Conservation (phyloP, 2,329 filamentous ascomycete genomes). For the Fusarium sp. region DNA sequence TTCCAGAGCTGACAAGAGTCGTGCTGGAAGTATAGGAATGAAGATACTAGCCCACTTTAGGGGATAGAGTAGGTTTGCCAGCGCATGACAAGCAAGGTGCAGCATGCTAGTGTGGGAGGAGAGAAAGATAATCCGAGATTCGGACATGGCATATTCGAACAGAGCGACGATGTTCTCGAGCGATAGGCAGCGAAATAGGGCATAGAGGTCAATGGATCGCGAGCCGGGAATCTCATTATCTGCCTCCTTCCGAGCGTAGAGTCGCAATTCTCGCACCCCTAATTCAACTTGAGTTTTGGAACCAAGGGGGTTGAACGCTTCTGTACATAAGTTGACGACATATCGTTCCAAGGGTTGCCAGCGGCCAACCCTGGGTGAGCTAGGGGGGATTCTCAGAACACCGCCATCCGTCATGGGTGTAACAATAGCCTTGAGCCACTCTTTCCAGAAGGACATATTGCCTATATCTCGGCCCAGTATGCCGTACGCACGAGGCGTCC, state of each 20-base stretch:
- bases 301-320: slow-evolving; percentile 90
- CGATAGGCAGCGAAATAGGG: slow-evolving; percentile 89
- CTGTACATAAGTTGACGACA: slow-evolving; percentile 95
- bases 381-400: slow-evolving; percentile 84
- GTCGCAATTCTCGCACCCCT: slow-evolving; percentile 85
- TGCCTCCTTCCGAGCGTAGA: slow-evolving; percentile 95
- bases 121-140: slow-evolving; percentile 95
- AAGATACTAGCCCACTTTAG: slow-evolving; percentile 94
- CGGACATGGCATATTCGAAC: slow-evolving; percentile 92
- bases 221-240: slow-evolving; percentile 93
- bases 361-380: slow-evolving; percentile 89
- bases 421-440: slow-evolving; percentile 94
- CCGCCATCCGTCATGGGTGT: slow-evolving; percentile 95
- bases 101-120: slow-evolving; percentile 98
- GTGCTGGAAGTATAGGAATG: slow-evolving; percentile 89
- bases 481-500: slow-evolving; percentile 94
- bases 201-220: slow-evolving; percentile 91
- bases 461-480: slow-evolving; percentile 87
- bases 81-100: slow-evolving; percentile 89
- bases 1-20: slow-evolving; percentile 89
- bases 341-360: slow-evolving; percentile 98
- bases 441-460: slow-evolving; percentile 95
- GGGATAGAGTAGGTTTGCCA: slow-evolving; percentile 88
- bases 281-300: slow-evolving; percentile 97
- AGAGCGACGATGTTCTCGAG: slow-evolving; percentile 92